A percentile compares a stretch with the other conserved stretches of the same genome.
Evolutionary conservation across 163 green algal species (phyloP).

Genomic region (Volvox carteri): DNA sequence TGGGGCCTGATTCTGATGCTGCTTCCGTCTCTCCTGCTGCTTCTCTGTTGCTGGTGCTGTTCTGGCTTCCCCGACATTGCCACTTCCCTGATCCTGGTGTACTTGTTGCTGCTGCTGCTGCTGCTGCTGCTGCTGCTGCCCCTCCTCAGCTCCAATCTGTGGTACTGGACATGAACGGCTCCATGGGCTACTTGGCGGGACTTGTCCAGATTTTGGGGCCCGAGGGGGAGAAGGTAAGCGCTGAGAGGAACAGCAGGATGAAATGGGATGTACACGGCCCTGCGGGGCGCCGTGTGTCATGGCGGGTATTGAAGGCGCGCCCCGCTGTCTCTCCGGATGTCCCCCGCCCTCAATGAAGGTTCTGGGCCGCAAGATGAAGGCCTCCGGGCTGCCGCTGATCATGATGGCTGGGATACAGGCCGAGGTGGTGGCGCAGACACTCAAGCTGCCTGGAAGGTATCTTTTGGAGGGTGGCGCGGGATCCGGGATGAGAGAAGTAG

Average conservation of each 20-base stretch:
- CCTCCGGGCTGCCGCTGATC: conserved; percentile 58
- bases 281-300: too few relatives aligned
- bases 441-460: conserved; percentile 63
- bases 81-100: neutral
- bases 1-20: neutral
- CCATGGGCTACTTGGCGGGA: conserved; percentile 60
- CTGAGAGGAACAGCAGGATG: neutral
- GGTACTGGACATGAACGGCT: conserved; percentile 67
- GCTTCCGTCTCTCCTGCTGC: neutral
- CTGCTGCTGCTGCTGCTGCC: neutral
- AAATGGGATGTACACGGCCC: too few relatives aligned
- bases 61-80: neutral
- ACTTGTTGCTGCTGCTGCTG: neutral
- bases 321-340: too few relatives aligned
- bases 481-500: too few relatives aligned
- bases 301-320: too few relatives aligned
- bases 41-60: too few relatives aligned
- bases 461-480: too few relatives aligned
- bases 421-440: conserved; percentile 51
- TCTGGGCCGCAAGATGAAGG: conserved; percentile 53
- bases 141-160: conserved; percentile 53
- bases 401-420: conserved; percentile 67
- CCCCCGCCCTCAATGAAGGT: too few relatives aligned
- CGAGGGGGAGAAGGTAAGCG: conserved; percentile 43
- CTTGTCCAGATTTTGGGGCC: conserved; percentile 49